These are phyloP conservation scores for Termitomyces sp. DNA, from an alignment of 768 basidiomycete species.

Conservation along the genomic window DNA sequence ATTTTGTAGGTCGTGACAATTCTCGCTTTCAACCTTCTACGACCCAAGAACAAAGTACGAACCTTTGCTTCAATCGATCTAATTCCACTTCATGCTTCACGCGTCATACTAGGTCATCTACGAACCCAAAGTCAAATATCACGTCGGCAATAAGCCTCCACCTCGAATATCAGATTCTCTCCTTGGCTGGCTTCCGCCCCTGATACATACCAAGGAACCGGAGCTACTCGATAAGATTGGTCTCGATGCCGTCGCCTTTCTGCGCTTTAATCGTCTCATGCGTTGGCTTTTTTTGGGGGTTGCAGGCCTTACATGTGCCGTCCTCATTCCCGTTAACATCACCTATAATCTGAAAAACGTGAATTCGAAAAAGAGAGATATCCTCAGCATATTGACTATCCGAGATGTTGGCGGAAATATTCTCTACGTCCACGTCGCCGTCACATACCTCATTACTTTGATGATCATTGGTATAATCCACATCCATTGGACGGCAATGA, in stretches of 20 bases:
- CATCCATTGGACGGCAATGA: constrained; percentile 71
- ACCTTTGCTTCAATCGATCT: neutral
- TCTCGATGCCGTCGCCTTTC: constrained; percentile 87
- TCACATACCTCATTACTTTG: constrained; percentile 75
- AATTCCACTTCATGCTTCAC: constrained; percentile 5
- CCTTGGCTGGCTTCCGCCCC: constrained; percentile 87
- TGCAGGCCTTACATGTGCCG: constrained; percentile 55
- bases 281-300: constrained; percentile 66
- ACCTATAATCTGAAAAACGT: constrained; percentile 75
- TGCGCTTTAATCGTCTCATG: constrained; percentile 86
- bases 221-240: constrained; percentile 85
- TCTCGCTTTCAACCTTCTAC: constrained; percentile 71
- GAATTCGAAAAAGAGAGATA: constrained; percentile 40
- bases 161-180: constrained; percentile 79
- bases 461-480: constrained; percentile 69
- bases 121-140: constrained; percentile 92
- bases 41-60: constrained; percentile 83
- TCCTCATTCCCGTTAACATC: constrained; percentile 85
- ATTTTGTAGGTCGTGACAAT: constrained; percentile 52
- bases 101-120: constrained; percentile 61
- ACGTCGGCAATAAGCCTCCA: constrained; percentile 68
- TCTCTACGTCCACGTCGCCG: constrained; percentile 81
- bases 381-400: constrained; percentile 80
- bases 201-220: constrained; percentile 80
- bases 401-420: constrained; percentile 67